Percentiles rank a stretch among this genome's conserved stretches.
Evolutionary conservation across 371 early-diverging fungal species (phyloP).

Genomic region (Mucor irregularis): DNA sequence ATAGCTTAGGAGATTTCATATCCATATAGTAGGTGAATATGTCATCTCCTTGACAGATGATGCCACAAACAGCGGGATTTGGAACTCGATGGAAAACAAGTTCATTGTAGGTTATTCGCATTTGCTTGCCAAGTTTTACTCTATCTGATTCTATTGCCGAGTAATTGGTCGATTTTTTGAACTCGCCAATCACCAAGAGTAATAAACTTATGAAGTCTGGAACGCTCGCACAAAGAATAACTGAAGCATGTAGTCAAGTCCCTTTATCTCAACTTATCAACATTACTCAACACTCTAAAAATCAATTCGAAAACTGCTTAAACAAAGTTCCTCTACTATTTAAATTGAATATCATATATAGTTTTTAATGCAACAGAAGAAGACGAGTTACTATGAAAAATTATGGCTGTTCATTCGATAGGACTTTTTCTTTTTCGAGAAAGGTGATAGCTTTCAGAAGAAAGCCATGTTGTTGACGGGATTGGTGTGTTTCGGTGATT

Average conservation of each 20-base stretch:
- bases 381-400: conserved; percentile 1
- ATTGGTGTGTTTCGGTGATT: conserved; percentile 13
- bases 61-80: conserved; percentile 16
- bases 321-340: background rate
- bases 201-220: background rate
- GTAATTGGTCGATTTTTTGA: conserved; percentile 7
- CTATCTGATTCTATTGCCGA: conserved; percentile 9
- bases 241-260: conserved; percentile 16
- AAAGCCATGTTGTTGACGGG: conserved; percentile 15
- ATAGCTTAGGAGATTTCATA: conserved; percentile 14
- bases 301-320: conserved; percentile 13
- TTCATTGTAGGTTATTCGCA: conserved; percentile 3
- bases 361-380: conserved; percentile 11
- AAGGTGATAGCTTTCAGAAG: conserved; percentile 10
- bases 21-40: conserved; percentile 13
- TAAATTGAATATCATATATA: conserved; percentile 8
- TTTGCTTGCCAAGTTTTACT: conserved; percentile 12
- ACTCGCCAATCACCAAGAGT: conserved; percentile 8
- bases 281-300: conserved; percentile 21
- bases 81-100: conserved; percentile 9
- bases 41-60: conserved; percentile 8
- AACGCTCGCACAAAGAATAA: conserved; percentile 21
- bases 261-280: conserved; percentile 20
- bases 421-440: conserved; percentile 15
- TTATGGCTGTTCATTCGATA: conserved; percentile 4